Evolutionary conservation across 176 grass and related monocot species (phyloP).

Genomic region (Sorghum bicolor): Sorghum_bicolor_NCBIv3 NC_012872.2:72808001-72808500

Average conservation of each 20-base stretch:
- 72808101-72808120: constrained; percentile 60
- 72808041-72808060: not conserved
- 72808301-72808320: not conserved
- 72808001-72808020: constrained; percentile 7
- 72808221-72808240: constrained; percentile 24
- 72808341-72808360: constrained; percentile 23
- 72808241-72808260: constrained; percentile 12
- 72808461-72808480: too few relatives aligned
- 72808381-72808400: not conserved
- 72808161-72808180: constrained; percentile 1
- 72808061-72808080: not conserved
- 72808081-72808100: constrained; percentile 77
- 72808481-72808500: not conserved
- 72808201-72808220: constrained; percentile 5
- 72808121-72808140: constrained; percentile 68
- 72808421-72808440: constrained; percentile 19
- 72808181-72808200: constrained; percentile 8
- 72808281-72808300: not conserved
- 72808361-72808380: not conserved
- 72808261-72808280: constrained; percentile 21
- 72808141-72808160: constrained; percentile 33
- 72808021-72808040: not conserved
- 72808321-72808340: not conserved
- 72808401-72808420: constrained; percentile 13
- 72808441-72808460: too few relatives aligned